phyloP scores from a whole-genome alignment of 768 basidiomycete species.

The Rhodocollybia butyracea region DNA sequence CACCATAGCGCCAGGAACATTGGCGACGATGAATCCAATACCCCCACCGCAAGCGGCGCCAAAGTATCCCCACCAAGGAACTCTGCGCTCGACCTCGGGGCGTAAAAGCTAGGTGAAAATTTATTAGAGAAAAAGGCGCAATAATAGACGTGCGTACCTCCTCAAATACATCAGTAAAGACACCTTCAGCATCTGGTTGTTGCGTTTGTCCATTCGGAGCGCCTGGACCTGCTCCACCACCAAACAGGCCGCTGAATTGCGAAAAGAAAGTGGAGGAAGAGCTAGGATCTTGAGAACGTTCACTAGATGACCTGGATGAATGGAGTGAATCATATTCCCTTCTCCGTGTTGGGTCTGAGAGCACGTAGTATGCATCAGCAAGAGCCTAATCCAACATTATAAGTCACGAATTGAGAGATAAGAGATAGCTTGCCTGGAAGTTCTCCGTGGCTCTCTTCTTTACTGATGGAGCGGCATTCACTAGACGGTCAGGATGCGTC shows the following conservation, averaged over 20 bases:
- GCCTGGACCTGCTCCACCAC: slow-evolving; percentile 29
- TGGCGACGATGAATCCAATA: slow-evolving; percentile 40
- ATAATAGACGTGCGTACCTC: slow-evolving; percentile 50
- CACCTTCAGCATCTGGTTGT: slow-evolving; percentile 72
- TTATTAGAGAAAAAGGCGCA: background rate
- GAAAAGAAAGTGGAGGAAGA: slow-evolving; percentile 75
- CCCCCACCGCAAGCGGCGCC: slow-evolving; percentile 49
- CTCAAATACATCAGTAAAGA: slow-evolving; percentile 90
- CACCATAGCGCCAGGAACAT: slow-evolving; percentile 62
- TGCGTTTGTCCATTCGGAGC: slow-evolving; percentile 30
- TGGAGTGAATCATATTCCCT: slow-evolving; percentile 72
- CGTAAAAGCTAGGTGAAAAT: slow-evolving; percentile 54
- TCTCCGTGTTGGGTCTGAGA: slow-evolving; percentile 74
- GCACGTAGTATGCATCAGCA: slow-evolving; percentile 92
- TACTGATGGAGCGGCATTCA: slow-evolving; percentile 66
- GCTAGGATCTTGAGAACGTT: slow-evolving; percentile 58
- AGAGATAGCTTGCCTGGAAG: slow-evolving; percentile 60
- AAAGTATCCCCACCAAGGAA: slow-evolving; percentile 73
- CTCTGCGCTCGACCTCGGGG: slow-evolving; percentile 72
- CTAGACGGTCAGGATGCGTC: slow-evolving; percentile 86
- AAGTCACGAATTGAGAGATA: background rate
- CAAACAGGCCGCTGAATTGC: slow-evolving; percentile 74
- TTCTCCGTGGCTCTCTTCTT: slow-evolving; percentile 74
- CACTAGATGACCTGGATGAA: slow-evolving; percentile 44
- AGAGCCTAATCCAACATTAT: slow-evolving; percentile 32